Evolutionary conservation across 345 rosid species (phyloP).

Genomic region (Erucastrum elatum): DNA sequence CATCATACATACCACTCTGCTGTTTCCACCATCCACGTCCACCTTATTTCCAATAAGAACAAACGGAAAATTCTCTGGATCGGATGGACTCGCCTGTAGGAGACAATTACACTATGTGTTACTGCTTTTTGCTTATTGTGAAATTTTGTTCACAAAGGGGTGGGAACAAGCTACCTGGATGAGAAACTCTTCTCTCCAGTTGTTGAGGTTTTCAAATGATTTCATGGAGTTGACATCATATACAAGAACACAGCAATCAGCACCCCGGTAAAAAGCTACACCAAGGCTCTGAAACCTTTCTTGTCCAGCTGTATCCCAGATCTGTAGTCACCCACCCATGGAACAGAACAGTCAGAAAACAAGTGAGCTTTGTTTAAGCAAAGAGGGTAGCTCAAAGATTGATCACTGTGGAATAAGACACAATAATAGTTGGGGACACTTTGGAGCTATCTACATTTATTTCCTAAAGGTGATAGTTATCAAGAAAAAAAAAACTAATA

Average conservation of each 20-base stretch:
- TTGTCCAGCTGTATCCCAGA: slow-evolving; percentile 97
- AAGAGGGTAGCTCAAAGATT: background rate
- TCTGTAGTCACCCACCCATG: slow-evolving; percentile 44
- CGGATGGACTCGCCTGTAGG: slow-evolving; percentile 90
- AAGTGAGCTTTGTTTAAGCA: slow-evolving; percentile 11
- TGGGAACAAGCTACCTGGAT: slow-evolving; percentile 53
- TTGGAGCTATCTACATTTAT: background rate
- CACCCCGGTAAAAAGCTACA: slow-evolving; percentile 83
- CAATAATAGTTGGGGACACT: background rate
- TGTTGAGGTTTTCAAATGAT: slow-evolving; percentile 77
- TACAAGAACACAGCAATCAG: slow-evolving; percentile 88
- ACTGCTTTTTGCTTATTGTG: slow-evolving; percentile 6
- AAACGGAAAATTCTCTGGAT: slow-evolving; percentile 95
- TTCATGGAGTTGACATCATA: slow-evolving; percentile 86
- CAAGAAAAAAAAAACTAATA: background rate
- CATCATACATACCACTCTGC: slow-evolving; percentile 73
- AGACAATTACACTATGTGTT: slow-evolving; percentile 1
- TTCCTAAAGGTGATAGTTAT: background rate
- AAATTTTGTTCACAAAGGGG: background rate
- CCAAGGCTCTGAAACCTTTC: slow-evolving; percentile 97
- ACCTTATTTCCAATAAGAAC: slow-evolving; percentile 88
- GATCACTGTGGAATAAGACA: background rate
- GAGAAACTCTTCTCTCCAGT: slow-evolving; percentile 86
- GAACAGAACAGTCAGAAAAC: slow-evolving; percentile 8
- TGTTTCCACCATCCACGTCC: slow-evolving; percentile 90